These are phyloP conservation scores for Delonix regia DNA, from an alignment of 306 rosid genomes.

Conservation along the genomic window DNA sequence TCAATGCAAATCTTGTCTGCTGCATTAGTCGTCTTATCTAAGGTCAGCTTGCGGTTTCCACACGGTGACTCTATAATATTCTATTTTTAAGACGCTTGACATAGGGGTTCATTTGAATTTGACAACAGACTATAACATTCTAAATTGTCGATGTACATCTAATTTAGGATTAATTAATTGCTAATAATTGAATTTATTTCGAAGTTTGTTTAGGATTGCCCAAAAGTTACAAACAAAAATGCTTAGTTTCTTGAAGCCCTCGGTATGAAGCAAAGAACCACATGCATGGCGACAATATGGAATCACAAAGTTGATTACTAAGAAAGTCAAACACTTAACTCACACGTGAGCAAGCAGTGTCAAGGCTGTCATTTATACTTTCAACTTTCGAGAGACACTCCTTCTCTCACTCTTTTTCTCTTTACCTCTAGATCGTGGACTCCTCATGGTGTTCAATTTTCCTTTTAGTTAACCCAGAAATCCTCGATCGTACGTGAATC, in stretches of 20 bases:
- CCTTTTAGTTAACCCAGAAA: no score
- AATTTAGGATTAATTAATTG: constrained; percentile 23
- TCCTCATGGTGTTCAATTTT: no score
- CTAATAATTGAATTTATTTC: no score
- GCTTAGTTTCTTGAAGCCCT: no score
- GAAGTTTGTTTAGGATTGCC: constrained; percentile 36
- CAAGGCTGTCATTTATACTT: constrained; percentile 45
- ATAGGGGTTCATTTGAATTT: constrained; percentile 50
- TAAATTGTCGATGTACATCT: constrained; percentile 28
- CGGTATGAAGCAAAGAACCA: constrained; percentile 55
- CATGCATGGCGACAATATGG: constrained; percentile 63
- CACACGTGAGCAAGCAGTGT: constrained; percentile 67
- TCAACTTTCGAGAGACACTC: background rate
- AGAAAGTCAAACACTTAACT: constrained; percentile 77
- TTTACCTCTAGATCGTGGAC: no score
- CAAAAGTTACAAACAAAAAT: no score
- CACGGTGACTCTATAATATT: constrained; percentile 36
- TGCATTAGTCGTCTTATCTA: background rate
- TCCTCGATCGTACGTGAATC: no score
- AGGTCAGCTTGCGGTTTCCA: constrained; percentile 44
- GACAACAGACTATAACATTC: constrained; percentile 56
- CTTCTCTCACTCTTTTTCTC: no score
- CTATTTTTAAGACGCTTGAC: constrained; percentile 39
- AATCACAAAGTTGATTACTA: constrained; percentile 46
- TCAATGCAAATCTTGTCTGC: no score